Evolutionary conservation across 148 eudicot genomes (phyloP).

Genomic region (Pharnaceum exiguum): DNA sequence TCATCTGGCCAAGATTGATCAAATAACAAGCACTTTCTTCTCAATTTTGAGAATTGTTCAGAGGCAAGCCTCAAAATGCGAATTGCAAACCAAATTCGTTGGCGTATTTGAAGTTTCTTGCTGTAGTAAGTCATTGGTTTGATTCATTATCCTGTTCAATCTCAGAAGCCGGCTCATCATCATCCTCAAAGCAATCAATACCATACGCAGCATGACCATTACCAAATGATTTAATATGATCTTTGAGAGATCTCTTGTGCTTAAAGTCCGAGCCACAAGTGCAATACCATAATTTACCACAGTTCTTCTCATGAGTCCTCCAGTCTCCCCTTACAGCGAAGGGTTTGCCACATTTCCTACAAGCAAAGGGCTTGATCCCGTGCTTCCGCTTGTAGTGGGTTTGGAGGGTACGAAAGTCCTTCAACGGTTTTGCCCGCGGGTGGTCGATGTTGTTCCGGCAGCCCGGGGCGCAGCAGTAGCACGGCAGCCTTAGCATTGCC

Average conservation of each 20-base stretch:
- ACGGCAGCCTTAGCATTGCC: slow-evolving; percentile 77
- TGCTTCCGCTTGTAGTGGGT: slow-evolving; percentile 83
- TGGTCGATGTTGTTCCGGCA: slow-evolving; percentile 83
- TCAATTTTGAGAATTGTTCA: no score
- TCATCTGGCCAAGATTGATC: no score
- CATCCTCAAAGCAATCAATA: slow-evolving; percentile 64
- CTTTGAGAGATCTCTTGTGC: slow-evolving; percentile 79
- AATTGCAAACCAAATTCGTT: no score
- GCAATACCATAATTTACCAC: slow-evolving; percentile 85
- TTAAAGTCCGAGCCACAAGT: slow-evolving; percentile 76
- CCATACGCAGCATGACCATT: slow-evolving; percentile 63
- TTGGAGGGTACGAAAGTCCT: slow-evolving; percentile 77
- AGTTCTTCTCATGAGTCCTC: slow-evolving; percentile 83
- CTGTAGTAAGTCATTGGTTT: slow-evolving; percentile 23
- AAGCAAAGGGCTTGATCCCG: slow-evolving; percentile 68
- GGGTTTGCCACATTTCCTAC: slow-evolving; percentile 73
- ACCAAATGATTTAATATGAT: slow-evolving; percentile 74
- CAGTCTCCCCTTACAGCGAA: slow-evolving; percentile 82
- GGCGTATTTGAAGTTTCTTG: no score
- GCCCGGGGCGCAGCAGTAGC: slow-evolving; percentile 73
- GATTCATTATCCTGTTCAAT: slow-evolving; percentile 63
- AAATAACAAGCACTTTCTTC: no score
- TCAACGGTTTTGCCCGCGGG: slow-evolving; percentile 70
- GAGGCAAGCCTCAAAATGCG: no score
- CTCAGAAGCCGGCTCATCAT: slow-evolving; percentile 71